Conservation (phyloP, 441 rosid species). For the Euphorbia corollata region DNA sequence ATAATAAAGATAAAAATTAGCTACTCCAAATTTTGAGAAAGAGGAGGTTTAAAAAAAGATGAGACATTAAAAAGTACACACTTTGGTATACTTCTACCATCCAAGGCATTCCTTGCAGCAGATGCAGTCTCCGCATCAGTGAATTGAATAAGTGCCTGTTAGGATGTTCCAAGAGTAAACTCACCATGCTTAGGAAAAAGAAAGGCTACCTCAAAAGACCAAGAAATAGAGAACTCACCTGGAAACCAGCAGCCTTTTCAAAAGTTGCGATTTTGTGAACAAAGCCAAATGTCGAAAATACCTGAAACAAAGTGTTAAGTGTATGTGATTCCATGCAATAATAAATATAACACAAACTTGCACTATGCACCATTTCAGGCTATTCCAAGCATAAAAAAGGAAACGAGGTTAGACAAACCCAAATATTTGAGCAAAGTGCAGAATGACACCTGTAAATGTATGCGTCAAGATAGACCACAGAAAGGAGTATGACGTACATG, state of each 20-base stretch:
- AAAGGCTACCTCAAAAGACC: slow-evolving; percentile 7
- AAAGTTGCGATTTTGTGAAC: slow-evolving; percentile 98
- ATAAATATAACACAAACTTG: slow-evolving; percentile 13
- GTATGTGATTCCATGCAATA: slow-evolving; percentile 17
- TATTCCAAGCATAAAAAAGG: slow-evolving; percentile 26
- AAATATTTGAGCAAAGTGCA: slow-evolving; percentile 54
- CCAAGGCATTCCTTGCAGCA: slow-evolving; percentile 76
- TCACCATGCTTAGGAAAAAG: slow-evolving; percentile 12
- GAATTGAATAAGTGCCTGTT: slow-evolving; percentile 89
- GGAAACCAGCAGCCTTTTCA: slow-evolving; percentile 97
- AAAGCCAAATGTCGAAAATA: slow-evolving; percentile 96
- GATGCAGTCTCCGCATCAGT: slow-evolving; percentile 89
- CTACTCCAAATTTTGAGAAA: not conserved
- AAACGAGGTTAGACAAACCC: slow-evolving; percentile 27
- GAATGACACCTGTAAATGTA: slow-evolving; percentile 74
- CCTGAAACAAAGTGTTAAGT: slow-evolving; percentile 44
- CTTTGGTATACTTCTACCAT: slow-evolving; percentile 98
- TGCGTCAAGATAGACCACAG: slow-evolving; percentile 71
- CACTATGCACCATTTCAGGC: slow-evolving; percentile 20
- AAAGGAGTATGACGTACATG: slow-evolving; percentile 66
- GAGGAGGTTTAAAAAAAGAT: not conserved
- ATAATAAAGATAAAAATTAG: not conserved
- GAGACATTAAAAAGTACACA: slow-evolving; percentile 12
- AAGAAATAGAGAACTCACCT: slow-evolving; percentile 39
- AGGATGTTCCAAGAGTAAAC: slow-evolving; percentile 18